phyloP scores from a whole-genome alignment of 2,329 filamentous ascomycete species.

The Trichoderma oligosporum region DNA sequence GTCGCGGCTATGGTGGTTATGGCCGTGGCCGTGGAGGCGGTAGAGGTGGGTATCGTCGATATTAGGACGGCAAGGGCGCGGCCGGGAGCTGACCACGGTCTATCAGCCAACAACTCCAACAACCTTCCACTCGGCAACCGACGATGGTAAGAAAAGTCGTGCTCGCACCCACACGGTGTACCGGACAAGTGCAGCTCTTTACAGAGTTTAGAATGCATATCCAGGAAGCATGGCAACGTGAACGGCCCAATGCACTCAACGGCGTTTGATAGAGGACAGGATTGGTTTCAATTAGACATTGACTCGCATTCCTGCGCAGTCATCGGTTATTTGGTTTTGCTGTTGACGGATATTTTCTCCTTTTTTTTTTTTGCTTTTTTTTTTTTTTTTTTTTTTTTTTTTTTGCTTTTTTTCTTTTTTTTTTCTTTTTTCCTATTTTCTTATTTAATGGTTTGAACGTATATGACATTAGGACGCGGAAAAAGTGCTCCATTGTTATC shows the following conservation, averaged over 20 bases:
- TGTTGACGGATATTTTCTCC: constrained; percentile 15
- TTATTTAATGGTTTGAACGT: constrained; percentile 12
- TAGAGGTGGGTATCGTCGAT: constrained; percentile 46
- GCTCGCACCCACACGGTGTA: background rate
- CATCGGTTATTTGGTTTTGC: constrained; percentile 21
- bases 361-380: constrained; percentile 12
- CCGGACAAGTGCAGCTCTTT: constrained; percentile 1
- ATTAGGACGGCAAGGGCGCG: constrained; percentile 31
- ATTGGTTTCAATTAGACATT: constrained; percentile 26
- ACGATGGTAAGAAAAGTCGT: constrained; percentile 44
- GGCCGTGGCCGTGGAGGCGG: constrained; percentile 58
- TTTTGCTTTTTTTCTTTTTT: background rate
- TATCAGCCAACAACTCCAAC: constrained; percentile 48
- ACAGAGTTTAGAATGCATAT: background rate
- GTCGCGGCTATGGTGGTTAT: constrained; percentile 69
- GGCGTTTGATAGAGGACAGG: constrained; percentile 34
- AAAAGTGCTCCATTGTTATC: constrained; percentile 14
- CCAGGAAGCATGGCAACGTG: constrained; percentile 8
- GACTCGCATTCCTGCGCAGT: constrained; percentile 14
- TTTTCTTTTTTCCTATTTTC: background rate
- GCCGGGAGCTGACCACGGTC: constrained; percentile 35
- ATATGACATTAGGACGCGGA: constrained; percentile 15
- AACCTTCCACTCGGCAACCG: constrained; percentile 48
- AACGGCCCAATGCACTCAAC: constrained; percentile 24
- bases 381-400: constrained; percentile 19